These are phyloP conservation scores for Camelina laxa DNA, from an alignment of 345 rosid genomes.

Conservation along the genomic window DNA sequence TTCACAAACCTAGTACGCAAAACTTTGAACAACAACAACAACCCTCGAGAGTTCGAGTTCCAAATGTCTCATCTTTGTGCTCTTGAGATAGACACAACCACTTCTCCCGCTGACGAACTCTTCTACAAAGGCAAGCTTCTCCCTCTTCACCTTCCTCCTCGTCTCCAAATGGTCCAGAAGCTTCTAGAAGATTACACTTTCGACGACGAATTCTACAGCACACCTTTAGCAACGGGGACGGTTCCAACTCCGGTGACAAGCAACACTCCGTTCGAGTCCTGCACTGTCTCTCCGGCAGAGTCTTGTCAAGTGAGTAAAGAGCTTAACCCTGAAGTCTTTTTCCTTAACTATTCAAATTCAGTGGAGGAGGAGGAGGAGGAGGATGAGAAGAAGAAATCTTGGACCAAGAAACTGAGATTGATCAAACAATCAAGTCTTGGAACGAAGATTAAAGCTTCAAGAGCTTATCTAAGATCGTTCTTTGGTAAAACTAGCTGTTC, in stretches of 20 bases:
- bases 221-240: constrained; percentile 62
- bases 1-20: constrained; percentile 53
- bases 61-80: constrained; percentile 68
- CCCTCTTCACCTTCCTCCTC: constrained; percentile 83
- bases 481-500: constrained; percentile 73
- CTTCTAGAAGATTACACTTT: constrained; percentile 57
- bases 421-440: constrained; percentile 64
- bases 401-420: constrained; percentile 67
- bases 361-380: constrained; percentile 22
- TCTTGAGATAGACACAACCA: constrained; percentile 50
- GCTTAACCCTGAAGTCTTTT: constrained; percentile 66
- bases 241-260: constrained; percentile 59
- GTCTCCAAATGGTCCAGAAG: constrained; percentile 71
- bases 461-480: constrained; percentile 70
- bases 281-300: constrained; percentile 75
- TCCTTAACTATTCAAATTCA: constrained; percentile 45
- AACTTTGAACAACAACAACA: constrained; percentile 51
- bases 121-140: constrained; percentile 96
- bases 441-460: constrained; percentile 75
- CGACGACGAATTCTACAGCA: constrained; percentile 70
- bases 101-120: constrained; percentile 93
- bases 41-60: constrained; percentile 82
- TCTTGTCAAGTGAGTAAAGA: constrained; percentile 79
- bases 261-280: constrained; percentile 86
- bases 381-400: constrained; percentile 60